Evolutionary conservation across 305 asterid genomes (phyloP), one percentile per base, ranked within the genome.

Genomic region (Nicotiana rustica): DNA sequence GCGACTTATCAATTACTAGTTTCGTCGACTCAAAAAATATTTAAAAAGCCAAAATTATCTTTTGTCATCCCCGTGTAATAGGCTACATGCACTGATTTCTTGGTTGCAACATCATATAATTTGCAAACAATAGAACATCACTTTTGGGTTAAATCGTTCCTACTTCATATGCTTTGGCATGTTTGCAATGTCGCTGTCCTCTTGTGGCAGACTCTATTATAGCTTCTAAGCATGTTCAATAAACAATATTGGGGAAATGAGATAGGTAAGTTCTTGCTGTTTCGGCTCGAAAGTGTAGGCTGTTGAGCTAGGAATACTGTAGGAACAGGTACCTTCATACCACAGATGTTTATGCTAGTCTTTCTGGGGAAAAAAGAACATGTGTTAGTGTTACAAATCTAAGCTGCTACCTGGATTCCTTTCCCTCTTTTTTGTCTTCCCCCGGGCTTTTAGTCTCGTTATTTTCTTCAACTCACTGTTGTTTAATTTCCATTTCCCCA

Each of bases 401-500:
- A 29, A 29, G 79, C 79, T 73, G 79, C 44, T 18, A 15, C 41
- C 5, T 8, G 15, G 21, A 41, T 80, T 25, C 8, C 60, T 70
- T 62, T 35, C 25, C 29, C 64, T 75, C 14, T 75, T 75, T 47
- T 36, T 75, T 75, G 25, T 2, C 64, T 75, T 75, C 52, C 41
- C 7, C 29, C 57, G 61, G 79, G 66, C 64, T 68, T 84, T 25
- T 79, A 68, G 75, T 69, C 79, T 77, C 7, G 71, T 67, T 49
- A 35, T 71, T 38, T n/a, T 38, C 49, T n/a, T 38, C 35, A 82
- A 14, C 81, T 85, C 81, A 82, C 77, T 41, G 52, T 67, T 47
- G 77, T 79, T 55, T 84, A 35, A 66, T 90, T 65, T 85, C 79
- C 65, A 75, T 52, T 19, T 18, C 67, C 88, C 85, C 94, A 95